Base-by-base conservation (phyloP, 2,329 filamentous ascomycete genomes). In the Cordyceps pruinosa region DNA sequence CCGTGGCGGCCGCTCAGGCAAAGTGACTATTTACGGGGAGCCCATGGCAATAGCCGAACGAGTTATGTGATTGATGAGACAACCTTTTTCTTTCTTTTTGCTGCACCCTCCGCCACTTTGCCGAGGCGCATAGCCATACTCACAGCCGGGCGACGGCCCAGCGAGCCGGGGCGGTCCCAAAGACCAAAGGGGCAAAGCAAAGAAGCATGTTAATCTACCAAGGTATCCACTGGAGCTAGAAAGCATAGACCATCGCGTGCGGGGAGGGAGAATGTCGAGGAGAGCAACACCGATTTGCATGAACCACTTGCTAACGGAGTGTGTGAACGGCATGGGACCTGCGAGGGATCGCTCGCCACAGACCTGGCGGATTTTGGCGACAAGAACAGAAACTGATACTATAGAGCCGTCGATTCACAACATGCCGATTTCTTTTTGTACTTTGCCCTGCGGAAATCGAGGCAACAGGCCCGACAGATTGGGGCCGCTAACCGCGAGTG, bases 1-100 rank as follows among this genome's bases (percentile, higher is more conserved):
- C 64, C 2, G 61, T 66, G 44, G 58, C 55, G 32, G 34, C 26
- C 21, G 46, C 50, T 28, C 47, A 51, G 26, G 26, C 26, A 42
- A 26, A 35, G 32, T 44, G 45, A 56, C 7, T 13, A 5, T 54
- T 5, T 8, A 6, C 28, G 46, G 39, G 23, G 21, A 19, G 21
- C 51, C 51, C 45, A 54, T 54, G n/a, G 26, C 35, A 42, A 52
- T 23, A 3, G 7, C 2, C 17, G 10, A 17, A 25, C 13, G 10
- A 23, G 17, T 23, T 9, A n/a, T 13, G 23, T 35, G 37, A 13
- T 39, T n/a, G 34, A n/a, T n/a, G 30, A 39, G 12, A 44, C 32
- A 39, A 44, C 28, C 10, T 47, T 34, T 19, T 15, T 13, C 34
- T 34, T 21, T 6, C 4, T 4, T 15, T 35, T 6, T 25, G 35